Conservation (phyloP, 2,329 filamentous ascomycete genomes). For the Epichloe uncinata region DNA sequence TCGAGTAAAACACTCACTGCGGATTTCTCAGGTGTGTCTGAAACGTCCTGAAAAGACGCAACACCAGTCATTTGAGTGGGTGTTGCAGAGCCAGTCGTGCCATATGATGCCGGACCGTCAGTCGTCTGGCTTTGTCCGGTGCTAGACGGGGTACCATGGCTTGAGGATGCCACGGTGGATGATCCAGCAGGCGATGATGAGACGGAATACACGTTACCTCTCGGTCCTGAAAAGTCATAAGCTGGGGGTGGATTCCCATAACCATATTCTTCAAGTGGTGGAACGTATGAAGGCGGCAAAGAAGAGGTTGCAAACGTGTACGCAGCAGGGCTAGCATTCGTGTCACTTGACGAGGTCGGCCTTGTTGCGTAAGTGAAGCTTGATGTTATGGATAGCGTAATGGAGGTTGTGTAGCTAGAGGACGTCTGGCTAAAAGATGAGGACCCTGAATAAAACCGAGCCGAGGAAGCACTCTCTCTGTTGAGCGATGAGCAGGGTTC, state of each 20-base stretch:
- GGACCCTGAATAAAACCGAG: not conserved
- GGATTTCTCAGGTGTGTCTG: not conserved
- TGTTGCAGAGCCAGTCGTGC: not conserved
- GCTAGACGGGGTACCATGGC: not conserved
- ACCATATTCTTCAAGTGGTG: conserved; percentile 7
- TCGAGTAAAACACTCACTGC: not conserved
- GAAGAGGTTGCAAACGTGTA: conserved; percentile 3
- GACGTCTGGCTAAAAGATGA: not conserved
- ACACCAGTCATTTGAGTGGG: not conserved
- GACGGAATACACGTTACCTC: not conserved
- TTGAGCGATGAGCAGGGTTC: not conserved
- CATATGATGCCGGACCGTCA: not conserved
- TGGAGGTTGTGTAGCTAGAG: not conserved
- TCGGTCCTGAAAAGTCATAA: not conserved
- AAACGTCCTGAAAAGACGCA: not conserved
- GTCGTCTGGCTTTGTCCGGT: not conserved
- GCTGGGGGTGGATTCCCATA: conserved; percentile 3
- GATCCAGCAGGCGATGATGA: not conserved
- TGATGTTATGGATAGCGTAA: not conserved
- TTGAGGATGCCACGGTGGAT: not conserved
- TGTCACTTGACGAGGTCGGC: not conserved
- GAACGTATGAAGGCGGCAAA: conserved; percentile 4
- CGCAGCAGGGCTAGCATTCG: conserved; percentile 1
- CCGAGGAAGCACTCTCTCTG: not conserved
- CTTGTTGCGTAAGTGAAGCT: not conserved